Conservation (phyloP, 164 flowering plant species). For the Hamamelis virginiana region DNA sequence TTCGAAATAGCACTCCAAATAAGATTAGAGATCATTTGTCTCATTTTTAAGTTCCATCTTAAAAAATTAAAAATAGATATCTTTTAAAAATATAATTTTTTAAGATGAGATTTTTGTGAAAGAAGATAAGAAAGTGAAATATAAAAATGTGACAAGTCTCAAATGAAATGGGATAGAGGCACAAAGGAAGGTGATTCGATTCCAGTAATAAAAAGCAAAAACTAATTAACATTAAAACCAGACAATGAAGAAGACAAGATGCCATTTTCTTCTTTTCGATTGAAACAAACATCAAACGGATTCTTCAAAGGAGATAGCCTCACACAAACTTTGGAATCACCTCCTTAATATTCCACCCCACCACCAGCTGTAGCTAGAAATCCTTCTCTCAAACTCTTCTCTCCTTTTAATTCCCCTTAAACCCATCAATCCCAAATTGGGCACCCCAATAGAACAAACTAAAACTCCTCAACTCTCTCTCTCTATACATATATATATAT, state of each 20-base stretch:
- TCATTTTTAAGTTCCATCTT: no score
- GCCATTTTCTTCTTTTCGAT: conserved; percentile 20
- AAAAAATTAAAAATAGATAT: no score
- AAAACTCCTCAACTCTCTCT: conserved; percentile 2
- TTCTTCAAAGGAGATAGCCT: conserved; percentile 35
- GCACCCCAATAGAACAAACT: conserved; percentile 5
- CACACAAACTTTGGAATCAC: conserved; percentile 31
- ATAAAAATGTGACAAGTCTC: no score
- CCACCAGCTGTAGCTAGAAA: conserved; percentile 24
- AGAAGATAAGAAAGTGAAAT: no score
- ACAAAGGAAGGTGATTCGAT: no score
- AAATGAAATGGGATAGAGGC: no score
- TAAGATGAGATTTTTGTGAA: no score
- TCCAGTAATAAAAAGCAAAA: background rate
- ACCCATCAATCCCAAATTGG: conserved; percentile 11
- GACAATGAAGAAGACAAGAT: conserved; percentile 34
- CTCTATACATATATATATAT: no score
- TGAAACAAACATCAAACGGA: conserved; percentile 31
- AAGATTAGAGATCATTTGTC: no score
- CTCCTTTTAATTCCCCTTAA: conserved; percentile 19
- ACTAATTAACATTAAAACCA: conserved; percentile 2
- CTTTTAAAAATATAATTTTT: no score
- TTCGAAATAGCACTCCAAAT: no score
- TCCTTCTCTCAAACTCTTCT: background rate
- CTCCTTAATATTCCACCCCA: conserved; percentile 30